A percentile compares a stretch with the other conserved stretches of the same genome.
Evolutionary conservation across 2,329 filamentous ascomycete species (phyloP).

Genomic region (Diaporthe destruens): DNA sequence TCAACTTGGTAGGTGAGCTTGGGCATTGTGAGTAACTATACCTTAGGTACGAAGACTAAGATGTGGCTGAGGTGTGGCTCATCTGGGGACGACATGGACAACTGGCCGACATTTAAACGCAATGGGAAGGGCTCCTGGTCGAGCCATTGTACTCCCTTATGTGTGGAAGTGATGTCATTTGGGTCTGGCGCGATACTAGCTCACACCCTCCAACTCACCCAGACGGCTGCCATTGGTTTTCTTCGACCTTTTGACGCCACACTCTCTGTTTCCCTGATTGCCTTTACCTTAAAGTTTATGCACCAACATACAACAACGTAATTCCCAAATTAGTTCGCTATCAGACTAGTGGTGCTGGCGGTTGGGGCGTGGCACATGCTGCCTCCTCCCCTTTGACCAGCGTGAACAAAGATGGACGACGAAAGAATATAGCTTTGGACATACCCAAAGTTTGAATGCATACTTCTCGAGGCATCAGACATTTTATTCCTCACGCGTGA

Average conservation of each 20-base stretch:
- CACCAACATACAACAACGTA: too few species aligned
- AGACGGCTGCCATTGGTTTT: neutral
- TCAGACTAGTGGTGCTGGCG: too few species aligned
- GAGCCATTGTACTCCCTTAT: neutral
- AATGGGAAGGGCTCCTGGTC: neutral
- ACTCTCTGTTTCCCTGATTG: neutral
- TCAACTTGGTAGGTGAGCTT: conserved; percentile 36
- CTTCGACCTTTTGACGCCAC: neutral
- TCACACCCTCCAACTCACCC: conserved; percentile 10
- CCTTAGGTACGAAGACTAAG: too few species aligned
- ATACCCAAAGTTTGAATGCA: too few species aligned
- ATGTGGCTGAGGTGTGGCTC: conserved; percentile 24
- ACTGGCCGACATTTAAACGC: neutral
- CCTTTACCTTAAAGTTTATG: neutral
- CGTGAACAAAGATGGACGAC: too few species aligned
- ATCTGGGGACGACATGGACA: neutral
- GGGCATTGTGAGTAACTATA: conserved; percentile 24
- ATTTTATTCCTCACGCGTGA: too few species aligned
- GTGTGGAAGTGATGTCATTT: conserved; percentile 22
- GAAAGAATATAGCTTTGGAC: too few species aligned
- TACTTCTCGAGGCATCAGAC: too few species aligned
- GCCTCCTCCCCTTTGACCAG: too few species aligned
- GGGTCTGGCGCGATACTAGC: conserved; percentile 6
- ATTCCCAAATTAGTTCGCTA: too few species aligned
- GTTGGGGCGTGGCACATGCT: too few species aligned